Conservation (phyloP, 805 yeast species). For the Komagataella pseudopastoris region DNA sequence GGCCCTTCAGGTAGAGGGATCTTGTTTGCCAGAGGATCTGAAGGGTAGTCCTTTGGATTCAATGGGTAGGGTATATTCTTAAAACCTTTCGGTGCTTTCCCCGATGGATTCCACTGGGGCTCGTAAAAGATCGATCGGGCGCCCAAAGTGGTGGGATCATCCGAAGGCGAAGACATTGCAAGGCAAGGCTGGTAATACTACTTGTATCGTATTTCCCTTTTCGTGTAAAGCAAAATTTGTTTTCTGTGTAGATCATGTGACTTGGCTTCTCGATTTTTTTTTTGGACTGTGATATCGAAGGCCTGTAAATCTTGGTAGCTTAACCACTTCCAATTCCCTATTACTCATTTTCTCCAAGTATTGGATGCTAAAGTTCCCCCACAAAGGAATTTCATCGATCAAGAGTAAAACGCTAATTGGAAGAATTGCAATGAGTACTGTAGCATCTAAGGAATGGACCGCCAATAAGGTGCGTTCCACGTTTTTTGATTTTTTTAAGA, state of each 20-base stretch:
- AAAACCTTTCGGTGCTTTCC: slow-evolving; percentile 30
- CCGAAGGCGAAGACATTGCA: slow-evolving; percentile 3
- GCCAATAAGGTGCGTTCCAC: slow-evolving; percentile 55
- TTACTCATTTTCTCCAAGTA: background rate
- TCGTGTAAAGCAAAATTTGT: background rate
- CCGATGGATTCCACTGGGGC: slow-evolving; percentile 53
- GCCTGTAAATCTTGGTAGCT: background rate
- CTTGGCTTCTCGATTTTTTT: background rate
- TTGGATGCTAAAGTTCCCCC: background rate
- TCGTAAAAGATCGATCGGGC: slow-evolving; percentile 43
- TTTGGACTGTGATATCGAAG: background rate
- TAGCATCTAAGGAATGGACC: slow-evolving; percentile 21
- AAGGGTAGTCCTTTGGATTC: slow-evolving; percentile 2
- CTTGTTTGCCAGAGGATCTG: background rate
- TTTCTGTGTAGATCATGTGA: background rate
- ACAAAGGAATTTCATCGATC: background rate
- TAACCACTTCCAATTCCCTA: background rate
- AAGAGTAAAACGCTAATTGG: background rate
- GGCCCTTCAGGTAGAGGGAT: slow-evolving; percentile 23
- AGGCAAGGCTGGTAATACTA: background rate
- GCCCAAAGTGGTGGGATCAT: slow-evolving; percentile 23
- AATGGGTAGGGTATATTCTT: slow-evolving; percentile 19
- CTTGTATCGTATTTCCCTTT: background rate
- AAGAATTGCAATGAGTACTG: background rate
- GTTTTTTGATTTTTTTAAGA: slow-evolving; percentile 68